Conservation (phyloP, 179 eudicot species). For the Actinidia arguta region DNA sequence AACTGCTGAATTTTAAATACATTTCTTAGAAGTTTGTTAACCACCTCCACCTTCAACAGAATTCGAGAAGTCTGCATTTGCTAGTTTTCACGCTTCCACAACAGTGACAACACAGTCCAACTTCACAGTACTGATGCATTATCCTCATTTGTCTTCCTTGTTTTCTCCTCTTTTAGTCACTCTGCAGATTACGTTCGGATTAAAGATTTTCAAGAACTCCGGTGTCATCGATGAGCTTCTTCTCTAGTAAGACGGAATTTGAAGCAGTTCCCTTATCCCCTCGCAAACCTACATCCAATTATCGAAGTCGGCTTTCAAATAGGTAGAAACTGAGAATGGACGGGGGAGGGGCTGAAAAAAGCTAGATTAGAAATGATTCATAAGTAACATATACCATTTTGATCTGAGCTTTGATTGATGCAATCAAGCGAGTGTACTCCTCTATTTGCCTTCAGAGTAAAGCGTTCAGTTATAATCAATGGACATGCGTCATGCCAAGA, state of each 20-base stretch:
- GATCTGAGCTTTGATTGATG: no score
- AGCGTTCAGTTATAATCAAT: background rate
- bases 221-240: background rate
- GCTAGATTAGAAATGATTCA: background rate
- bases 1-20: no score
- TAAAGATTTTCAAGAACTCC: background rate
- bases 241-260: constrained; percentile 37
- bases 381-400: constrained; percentile 50
- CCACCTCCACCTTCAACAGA: background rate
- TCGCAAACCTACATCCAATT: constrained; percentile 66
- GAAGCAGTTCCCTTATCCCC: constrained; percentile 77
- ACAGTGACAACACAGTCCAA: background rate
- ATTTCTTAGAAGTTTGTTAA: background rate
- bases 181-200: background rate
- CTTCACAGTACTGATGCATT: background rate
- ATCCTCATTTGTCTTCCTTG: background rate
- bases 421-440: constrained; percentile 68
- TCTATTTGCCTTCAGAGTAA: constrained; percentile 71
- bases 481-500: background rate
- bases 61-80: background rate
- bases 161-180: background rate
- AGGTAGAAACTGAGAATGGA: background rate
- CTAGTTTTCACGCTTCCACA: background rate
- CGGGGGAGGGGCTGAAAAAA: background rate
- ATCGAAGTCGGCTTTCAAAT: background rate